Evolutionary conservation across 2,329 filamentous ascomycete species (phyloP).

Genomic region (Bipolaris victoriae): DNA sequence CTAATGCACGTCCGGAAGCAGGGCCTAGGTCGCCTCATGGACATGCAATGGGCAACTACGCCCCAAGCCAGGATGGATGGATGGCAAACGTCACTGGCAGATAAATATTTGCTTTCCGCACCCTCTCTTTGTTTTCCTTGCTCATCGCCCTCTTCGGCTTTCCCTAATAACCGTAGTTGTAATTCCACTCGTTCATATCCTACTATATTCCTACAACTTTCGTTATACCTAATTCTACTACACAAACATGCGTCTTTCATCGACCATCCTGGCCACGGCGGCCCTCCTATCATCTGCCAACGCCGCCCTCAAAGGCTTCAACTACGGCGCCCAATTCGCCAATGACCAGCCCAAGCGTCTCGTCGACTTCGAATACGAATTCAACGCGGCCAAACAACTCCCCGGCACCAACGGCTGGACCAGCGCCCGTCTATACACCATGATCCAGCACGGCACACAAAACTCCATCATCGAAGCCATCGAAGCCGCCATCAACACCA

Average conservation of each 20-base stretch:
- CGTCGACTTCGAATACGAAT: constrained; percentile 72
- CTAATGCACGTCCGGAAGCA: constrained; percentile 25
- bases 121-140: constrained; percentile 9
- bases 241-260: constrained; percentile 43
- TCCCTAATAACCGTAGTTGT: constrained; percentile 8
- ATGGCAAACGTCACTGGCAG: constrained; percentile 25
- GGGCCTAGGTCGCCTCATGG: constrained; percentile 1
- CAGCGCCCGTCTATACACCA: constrained; percentile 76
- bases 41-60: constrained; percentile 6
- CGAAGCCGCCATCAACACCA: constrained; percentile 79
- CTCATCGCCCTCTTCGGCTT: constrained; percentile 4
- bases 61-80: constrained; percentile 4
- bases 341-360: constrained; percentile 66
- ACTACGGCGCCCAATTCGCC: constrained; percentile 70
- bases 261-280: constrained; percentile 46
- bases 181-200: constrained; percentile 9
- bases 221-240: constrained; percentile 9
- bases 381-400: constrained; percentile 69
- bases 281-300: constrained; percentile 50
- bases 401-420: constrained; percentile 65
- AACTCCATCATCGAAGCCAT: constrained; percentile 72
- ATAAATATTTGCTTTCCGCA: constrained; percentile 22
- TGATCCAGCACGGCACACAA: constrained; percentile 70
- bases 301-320: constrained; percentile 65
- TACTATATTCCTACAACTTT: neutral